A percentile compares a stretch with the other conserved stretches of the same genome.
Evolutionary conservation across 2,329 filamentous ascomycete genomes (phyloP).

Genomic region (Mycosphaerella arachidis): DNA sequence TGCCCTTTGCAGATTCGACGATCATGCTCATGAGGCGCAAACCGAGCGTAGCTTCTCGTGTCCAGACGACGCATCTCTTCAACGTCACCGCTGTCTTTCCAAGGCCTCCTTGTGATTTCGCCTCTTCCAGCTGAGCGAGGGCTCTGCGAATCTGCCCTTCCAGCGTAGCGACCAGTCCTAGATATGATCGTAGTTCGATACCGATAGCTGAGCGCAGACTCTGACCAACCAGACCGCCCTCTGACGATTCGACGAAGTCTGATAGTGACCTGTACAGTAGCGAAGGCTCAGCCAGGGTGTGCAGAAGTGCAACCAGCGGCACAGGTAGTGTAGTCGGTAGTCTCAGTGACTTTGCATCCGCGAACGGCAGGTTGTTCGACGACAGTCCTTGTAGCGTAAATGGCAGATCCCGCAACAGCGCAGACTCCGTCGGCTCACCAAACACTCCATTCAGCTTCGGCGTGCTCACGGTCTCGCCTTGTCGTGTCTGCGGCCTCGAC

Average conservation of each 20-base stretch:
- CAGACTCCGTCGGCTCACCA: slow-evolving; percentile 37
- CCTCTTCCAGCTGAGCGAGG: slow-evolving; percentile 66
- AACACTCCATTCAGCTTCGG: slow-evolving; percentile 11
- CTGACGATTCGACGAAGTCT: slow-evolving; percentile 73
- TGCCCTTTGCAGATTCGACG: slow-evolving; percentile 80
- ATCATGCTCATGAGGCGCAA: slow-evolving; percentile 89
- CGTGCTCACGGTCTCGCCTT: slow-evolving; percentile 3
- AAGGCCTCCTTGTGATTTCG: slow-evolving; percentile 63
- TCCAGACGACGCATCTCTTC: slow-evolving; percentile 96
- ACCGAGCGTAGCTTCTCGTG: slow-evolving; percentile 92
- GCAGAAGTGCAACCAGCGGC: slow-evolving; percentile 79
- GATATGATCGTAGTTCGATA: slow-evolving; percentile 79
- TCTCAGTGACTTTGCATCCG: slow-evolving; percentile 63
- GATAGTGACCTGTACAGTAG: slow-evolving; percentile 81
- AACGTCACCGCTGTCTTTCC: slow-evolving; percentile 87
- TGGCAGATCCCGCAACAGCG: slow-evolving; percentile 64
- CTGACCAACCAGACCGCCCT: slow-evolving; percentile 82
- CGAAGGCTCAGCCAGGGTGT: slow-evolving; percentile 87
- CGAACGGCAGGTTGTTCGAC: slow-evolving; percentile 76
- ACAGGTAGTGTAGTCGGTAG: slow-evolving; percentile 75
- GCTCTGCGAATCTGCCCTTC: slow-evolving; percentile 88
- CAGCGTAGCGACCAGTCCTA: slow-evolving; percentile 83
- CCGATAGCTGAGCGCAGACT: slow-evolving; percentile 84
- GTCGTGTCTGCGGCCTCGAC: slow-evolving; percentile 16
- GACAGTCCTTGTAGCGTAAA: slow-evolving; percentile 91